Evolutionary conservation across 257 asterid genomes (phyloP), one percentile per base, ranked within the genome.

Genomic region (Leptodermis oblonga): DNA sequence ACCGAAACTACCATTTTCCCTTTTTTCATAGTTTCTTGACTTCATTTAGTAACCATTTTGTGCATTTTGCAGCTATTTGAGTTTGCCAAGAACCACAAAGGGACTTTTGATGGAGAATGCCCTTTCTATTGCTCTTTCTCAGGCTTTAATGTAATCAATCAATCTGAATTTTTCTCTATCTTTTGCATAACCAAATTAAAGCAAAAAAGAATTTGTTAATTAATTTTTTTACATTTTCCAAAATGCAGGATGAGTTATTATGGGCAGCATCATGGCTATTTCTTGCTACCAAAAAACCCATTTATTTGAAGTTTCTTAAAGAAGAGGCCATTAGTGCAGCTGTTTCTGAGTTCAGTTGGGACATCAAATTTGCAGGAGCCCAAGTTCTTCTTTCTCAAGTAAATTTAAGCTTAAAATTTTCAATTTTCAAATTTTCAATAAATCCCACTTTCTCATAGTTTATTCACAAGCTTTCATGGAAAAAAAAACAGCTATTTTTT

Each of bases 181-280:
- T 20, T n/a, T n/a, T n/a, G n/a, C n/a, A 68, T 20, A 41, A 28
- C 56, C 56, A 20, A 18, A 20, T 17, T 7, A 48, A 12, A 5
- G n/a, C 52, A 45, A 45, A 45, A 12, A 20, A 56, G 4, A 10
- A 10, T 15, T 15, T 15, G 30, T 1, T 0, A 7, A 58, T 31
- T 30, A 14, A 9, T 15, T 41, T 22, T 58, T 41, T 70, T 28
- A 20, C 20, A 51, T 59, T 59, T 59, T 18, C 36, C 18, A 22
- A 22, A 64, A 22, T 77, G 70, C 80, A 91, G 97, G 98, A 92
- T 70, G 98, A 92, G 82, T 63, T 92, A 71, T 43, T 92, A 63
- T 89, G 98, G 98, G 96, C 96, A 60, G 95, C 96, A 62, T 80
- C 98, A 53, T 92, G 98, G 96, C 90, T 92, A 4, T 86, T 82